A percentile compares a stretch with the other conserved stretches of the same genome.
phyloP scores from a whole-genome alignment of 306 rosid species.

The Trifolium subterraneum region DNA sequence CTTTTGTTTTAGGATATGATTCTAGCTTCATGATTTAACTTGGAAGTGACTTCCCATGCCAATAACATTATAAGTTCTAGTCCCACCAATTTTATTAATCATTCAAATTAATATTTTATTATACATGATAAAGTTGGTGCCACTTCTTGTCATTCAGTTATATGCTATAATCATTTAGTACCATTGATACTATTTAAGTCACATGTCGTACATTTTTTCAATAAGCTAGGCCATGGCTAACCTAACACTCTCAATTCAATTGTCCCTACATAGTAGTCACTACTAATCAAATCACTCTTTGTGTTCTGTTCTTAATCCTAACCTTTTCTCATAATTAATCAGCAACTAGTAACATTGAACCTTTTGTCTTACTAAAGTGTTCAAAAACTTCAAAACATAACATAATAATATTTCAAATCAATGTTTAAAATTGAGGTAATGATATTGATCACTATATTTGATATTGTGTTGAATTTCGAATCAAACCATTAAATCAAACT shows the following conservation, averaged over 20 bases:
- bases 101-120: slow-evolving; percentile 42
- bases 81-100: slow-evolving; percentile 54
- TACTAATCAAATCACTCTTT: not conserved
- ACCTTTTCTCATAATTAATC: slow-evolving; percentile 23
- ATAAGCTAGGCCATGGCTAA: slow-evolving; percentile 44
- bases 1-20: slow-evolving; percentile 44
- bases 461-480: too few relatives aligned
- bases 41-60: slow-evolving; percentile 52
- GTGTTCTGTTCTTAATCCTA: not conserved
- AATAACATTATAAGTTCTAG: slow-evolving; percentile 35
- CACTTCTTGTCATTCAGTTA: slow-evolving; percentile 62
- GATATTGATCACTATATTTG: too few relatives aligned
- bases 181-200: slow-evolving; percentile 31
- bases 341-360: slow-evolving; percentile 11
- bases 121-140: slow-evolving; percentile 56
- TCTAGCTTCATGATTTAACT: slow-evolving; percentile 54
- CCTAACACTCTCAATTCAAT: slow-evolving; percentile 22
- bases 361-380: slow-evolving; percentile 7
- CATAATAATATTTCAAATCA: too few relatives aligned
- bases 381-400: not conserved
- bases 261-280: slow-evolving; percentile 44
- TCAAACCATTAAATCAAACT: too few relatives aligned
- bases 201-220: slow-evolving; percentile 39
- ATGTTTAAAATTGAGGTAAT: too few relatives aligned
- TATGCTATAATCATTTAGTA: slow-evolving; percentile 46